Evolutionary conservation across 768 basidiomycete species (phyloP).

Genomic region (Lentinula edodes): DNA sequence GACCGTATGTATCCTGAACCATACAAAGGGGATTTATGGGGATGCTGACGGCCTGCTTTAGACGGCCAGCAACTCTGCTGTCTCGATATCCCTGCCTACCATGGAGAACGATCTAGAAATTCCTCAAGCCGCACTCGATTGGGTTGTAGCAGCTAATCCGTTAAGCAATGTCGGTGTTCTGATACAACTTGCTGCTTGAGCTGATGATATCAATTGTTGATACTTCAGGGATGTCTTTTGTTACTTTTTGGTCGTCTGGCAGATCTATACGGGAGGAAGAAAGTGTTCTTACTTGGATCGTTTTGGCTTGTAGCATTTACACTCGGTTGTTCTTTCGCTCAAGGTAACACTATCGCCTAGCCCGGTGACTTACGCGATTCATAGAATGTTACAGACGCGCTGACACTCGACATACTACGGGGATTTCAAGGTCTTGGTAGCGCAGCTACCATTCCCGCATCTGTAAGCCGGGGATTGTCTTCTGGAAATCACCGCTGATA

Average conservation of each 20-base stretch:
- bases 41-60: constrained; percentile 5
- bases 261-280: constrained; percentile 74
- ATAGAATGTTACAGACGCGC: constrained; percentile 34
- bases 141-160: constrained; percentile 64
- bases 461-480: constrained; percentile 33
- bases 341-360: constrained; percentile 25
- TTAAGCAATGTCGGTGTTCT: constrained; percentile 52
- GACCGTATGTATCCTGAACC: constrained; percentile 19
- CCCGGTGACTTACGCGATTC: too few species aligned
- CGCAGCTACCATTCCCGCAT: constrained; percentile 70
- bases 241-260: constrained; percentile 76
- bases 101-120: constrained; percentile 48
- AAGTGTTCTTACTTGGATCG: constrained; percentile 58
- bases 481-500: neutral
- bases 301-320: constrained; percentile 48
- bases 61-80: constrained; percentile 33
- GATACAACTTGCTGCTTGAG: neutral
- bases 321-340: constrained; percentile 59
- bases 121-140: constrained; percentile 50
- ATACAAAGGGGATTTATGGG: neutral
- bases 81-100: constrained; percentile 46
- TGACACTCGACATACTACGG: constrained; percentile 64
- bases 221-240: constrained; percentile 64
- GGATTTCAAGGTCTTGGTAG: constrained; percentile 78
- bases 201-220: neutral